Evolutionary conservation across 1,284 basidiomycete species (phyloP).

Genomic region (Leccinum insigne): DNA sequence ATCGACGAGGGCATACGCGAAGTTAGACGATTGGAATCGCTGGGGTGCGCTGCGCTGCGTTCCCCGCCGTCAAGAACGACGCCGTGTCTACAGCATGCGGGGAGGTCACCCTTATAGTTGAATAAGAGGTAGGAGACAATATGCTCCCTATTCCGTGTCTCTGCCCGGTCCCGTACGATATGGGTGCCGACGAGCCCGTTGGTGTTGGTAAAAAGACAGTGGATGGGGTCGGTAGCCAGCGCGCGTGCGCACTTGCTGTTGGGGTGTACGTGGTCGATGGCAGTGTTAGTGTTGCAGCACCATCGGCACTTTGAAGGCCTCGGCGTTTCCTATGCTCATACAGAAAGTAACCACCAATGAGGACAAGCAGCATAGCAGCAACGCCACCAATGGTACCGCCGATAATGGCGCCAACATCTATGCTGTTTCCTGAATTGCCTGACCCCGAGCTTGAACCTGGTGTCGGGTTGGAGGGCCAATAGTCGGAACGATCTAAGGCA

Average conservation of each 20-base stretch:
- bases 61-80: conserved; percentile 13
- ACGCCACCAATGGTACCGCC: conserved; percentile 25
- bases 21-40: conserved; percentile 27
- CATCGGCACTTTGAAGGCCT: background rate
- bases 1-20: background rate
- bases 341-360: conserved; percentile 20
- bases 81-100: conserved; percentile 12
- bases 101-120: conserved; percentile 7
- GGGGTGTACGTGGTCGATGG: background rate
- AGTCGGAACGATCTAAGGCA: conserved; percentile 11
- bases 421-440: background rate
- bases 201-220: background rate
- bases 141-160: background rate
- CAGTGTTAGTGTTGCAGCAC: background rate
- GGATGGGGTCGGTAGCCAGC: conserved; percentile 16
- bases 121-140: background rate
- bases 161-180: conserved; percentile 2
- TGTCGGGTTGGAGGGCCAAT: conserved; percentile 3
- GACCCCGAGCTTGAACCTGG: conserved; percentile 7
- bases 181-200: background rate
- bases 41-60: conserved; percentile 8
- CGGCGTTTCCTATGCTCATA: conserved; percentile 13
- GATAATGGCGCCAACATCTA: conserved; percentile 21
- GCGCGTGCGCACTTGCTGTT: conserved; percentile 1
- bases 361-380: conserved; percentile 18